Evolutionary conservation across 176 grass and related monocot species (phyloP).

Genomic region (Tuctoria greenei): DNA sequence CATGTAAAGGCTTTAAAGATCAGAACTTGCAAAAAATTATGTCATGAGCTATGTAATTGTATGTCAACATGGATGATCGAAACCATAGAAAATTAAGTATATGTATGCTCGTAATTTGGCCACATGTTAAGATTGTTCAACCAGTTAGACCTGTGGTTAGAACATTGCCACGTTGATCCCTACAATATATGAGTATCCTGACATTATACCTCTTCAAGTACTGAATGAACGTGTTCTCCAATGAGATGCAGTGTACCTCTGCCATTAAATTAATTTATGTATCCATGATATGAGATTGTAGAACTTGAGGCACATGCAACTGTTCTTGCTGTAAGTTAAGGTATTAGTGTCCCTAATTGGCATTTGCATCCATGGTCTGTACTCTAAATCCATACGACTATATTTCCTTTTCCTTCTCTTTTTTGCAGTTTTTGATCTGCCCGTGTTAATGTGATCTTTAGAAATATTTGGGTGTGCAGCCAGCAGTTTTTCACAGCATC

Average conservation of each 20-base stretch:
- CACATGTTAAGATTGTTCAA: neutral
- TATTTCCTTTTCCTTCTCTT: too few species aligned
- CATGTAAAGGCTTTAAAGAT: neutral
- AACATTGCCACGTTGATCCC: neutral
- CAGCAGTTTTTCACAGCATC: too few species aligned
- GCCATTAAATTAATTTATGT: neutral
- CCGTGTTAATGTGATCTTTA: too few species aligned
- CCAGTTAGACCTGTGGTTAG: neutral
- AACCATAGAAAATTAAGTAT: neutral
- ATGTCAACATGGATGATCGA: neutral
- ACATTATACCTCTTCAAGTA: neutral
- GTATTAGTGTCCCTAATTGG: too few species aligned
- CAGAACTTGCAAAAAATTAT: neutral
- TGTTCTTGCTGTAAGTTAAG: too few species aligned
- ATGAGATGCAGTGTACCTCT: neutral
- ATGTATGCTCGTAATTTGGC: neutral
- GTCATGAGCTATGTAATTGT: neutral
- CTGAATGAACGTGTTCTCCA: neutral
- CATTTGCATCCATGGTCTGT: too few species aligned
- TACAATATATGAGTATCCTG: neutral
- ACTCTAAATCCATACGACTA: too few species aligned
- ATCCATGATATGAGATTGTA: neutral
- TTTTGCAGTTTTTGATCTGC: too few species aligned
- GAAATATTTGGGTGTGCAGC: too few species aligned
- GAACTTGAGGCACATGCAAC: too few species aligned